Evolutionary conservation across 495 filamentous ascomycete genomes (phyloP).

Genomic region (Bombardia bombarda): DNA sequence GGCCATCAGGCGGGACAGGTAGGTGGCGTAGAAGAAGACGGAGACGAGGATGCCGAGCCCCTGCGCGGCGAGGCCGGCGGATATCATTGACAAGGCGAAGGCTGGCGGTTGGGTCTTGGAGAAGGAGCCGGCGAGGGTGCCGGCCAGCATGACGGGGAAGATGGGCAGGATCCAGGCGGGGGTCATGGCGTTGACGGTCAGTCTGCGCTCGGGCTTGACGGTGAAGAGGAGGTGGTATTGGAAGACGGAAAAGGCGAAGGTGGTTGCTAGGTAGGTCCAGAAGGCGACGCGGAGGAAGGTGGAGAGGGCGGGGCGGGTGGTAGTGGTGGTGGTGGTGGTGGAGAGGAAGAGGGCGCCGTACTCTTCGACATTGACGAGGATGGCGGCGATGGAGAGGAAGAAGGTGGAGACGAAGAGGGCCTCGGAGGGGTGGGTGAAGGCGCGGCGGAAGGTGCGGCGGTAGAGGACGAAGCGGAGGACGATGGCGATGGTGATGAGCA

Average conservation of each 20-base stretch:
- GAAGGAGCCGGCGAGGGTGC: constrained; percentile 37
- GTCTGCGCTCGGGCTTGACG: constrained; percentile 23
- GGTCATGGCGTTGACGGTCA: constrained; percentile 34
- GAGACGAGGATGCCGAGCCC: constrained; percentile 44
- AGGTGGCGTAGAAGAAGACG: constrained; percentile 46
- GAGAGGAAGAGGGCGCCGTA: constrained; percentile 45
- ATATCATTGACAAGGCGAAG: constrained; percentile 34
- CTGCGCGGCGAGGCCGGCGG: constrained; percentile 43
- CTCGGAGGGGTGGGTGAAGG: constrained; percentile 54
- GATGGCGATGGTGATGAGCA: constrained; percentile 43
- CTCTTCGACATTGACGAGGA: constrained; percentile 49
- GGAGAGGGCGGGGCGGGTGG: constrained; percentile 27
- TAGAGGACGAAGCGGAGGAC: constrained; percentile 49
- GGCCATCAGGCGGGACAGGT: constrained; percentile 52
- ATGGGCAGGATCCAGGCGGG: constrained; percentile 51
- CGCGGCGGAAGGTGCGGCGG: constrained; percentile 41
- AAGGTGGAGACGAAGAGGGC: constrained; percentile 63
- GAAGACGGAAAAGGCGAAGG: constrained; percentile 34
- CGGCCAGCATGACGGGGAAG: constrained; percentile 47
- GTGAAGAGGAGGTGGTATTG: constrained; percentile 49
- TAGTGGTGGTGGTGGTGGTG: constrained; percentile 1
- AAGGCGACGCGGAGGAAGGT: constrained; percentile 36
- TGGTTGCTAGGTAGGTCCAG: constrained; percentile 43
- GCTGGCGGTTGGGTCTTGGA: constrained; percentile 29
- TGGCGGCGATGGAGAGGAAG: constrained; percentile 54